Base-by-base conservation (phyloP, 2,329 filamentous ascomycete genomes). In the Aspergillus quadrilineatus region DNA sequence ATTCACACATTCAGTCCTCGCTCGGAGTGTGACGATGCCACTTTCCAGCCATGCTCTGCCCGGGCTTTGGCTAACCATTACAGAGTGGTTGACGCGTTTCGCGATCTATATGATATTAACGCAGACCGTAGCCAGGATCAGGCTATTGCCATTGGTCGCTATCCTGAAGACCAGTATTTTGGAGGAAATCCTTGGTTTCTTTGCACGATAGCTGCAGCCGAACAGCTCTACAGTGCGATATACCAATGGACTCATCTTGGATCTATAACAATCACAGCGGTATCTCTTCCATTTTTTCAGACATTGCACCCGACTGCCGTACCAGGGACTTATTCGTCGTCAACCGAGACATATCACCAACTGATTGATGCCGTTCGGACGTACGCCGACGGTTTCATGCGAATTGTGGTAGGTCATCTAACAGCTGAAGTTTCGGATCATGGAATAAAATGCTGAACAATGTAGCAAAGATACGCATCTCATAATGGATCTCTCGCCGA, bases 131-230 rank as follows among this genome's bases (percentile, higher is more conserved):
- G 58, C 4, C 55, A 59, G 6, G 69, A 67, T 3, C 47, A 56
- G 9, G 70, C 69, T 14, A 74, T 80, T 29, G 75, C 78, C 2
- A 72, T 80, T 9, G 87, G 88, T 43, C 79, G 88, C 53, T 90
- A 90, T 68, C 73, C 85, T 0, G 87, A 90, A 70, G 89, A 95
- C 64, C 73, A 79, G 4, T 94, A 93, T 73, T 88, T 87, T 71
- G 84, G 84, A 58, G 89, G 89, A 1, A 92, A 94, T 70, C 90
- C 90, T 1, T 94, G 90, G 90, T 82, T 91, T 65, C 80, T 93
- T 10, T 82, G 82, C 64, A 93, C 88, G 1, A 79, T 91, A 30
- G 89, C 89, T 1, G 89, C 89, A 0, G 90, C 89, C 3, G 90
- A 94, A 73, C 87, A 89, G 68, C 81, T 95, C 2, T 93, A 92